A percentile compares a stretch with the other conserved stretches of the same genome.
Conservation (phyloP, 495 filamentous ascomycete genomes). For the Trichoderma reesei region DNA sequence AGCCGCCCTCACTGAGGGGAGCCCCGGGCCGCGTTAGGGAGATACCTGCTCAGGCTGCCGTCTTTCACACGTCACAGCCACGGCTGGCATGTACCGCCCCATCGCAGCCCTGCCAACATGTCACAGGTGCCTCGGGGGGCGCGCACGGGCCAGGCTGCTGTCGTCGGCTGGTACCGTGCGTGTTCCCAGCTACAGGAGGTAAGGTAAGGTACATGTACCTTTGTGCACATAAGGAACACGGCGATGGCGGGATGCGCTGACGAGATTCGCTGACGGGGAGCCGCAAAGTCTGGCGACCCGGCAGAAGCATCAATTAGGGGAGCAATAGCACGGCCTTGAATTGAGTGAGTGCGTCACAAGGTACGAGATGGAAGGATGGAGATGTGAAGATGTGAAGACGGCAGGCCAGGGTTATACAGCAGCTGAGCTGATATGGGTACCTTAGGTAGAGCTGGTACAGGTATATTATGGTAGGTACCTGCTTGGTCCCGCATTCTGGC, state of each 20-base stretch:
- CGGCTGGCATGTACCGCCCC: background rate
- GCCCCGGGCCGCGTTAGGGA: background rate
- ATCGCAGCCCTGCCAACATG: conserved; percentile 6
- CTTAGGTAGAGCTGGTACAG: too few species aligned
- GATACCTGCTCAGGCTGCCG: background rate
- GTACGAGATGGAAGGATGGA: too few species aligned
- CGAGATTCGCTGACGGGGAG: conserved; percentile 2
- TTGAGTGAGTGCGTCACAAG: too few species aligned
- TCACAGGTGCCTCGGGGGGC: background rate
- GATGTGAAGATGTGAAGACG: too few species aligned
- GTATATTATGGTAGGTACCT: too few species aligned
- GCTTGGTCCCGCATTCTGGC: too few species aligned
- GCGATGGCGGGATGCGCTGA: conserved; percentile 5
- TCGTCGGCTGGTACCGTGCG: background rate
- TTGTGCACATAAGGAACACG: too few species aligned
- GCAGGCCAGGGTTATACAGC: too few species aligned
- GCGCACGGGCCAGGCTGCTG: background rate
- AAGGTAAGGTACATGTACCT: too few species aligned
- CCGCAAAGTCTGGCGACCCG: background rate
- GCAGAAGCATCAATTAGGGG: background rate
- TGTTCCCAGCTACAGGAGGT: too few species aligned
- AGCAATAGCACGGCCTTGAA: background rate
- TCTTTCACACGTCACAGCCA: background rate
- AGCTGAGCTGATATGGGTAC: too few species aligned
- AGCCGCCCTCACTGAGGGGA: background rate